Percentiles rank a stretch among this genome's conserved stretches.
phyloP scores from a whole-genome alignment of 352 stramenopile species.

The Globisporangium echinulatum region DNA sequence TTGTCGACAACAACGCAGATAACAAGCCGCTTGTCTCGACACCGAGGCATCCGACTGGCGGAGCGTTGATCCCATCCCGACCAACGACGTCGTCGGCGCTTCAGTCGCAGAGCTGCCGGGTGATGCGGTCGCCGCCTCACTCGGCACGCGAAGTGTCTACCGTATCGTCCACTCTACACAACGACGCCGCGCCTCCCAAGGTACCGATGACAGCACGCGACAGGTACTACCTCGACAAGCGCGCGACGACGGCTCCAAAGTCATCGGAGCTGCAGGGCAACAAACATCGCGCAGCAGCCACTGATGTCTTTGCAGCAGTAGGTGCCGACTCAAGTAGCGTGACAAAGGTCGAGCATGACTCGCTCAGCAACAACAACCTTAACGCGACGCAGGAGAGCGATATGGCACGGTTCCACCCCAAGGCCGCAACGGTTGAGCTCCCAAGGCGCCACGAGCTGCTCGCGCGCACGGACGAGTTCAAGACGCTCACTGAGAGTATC shows the following conservation, averaged over 20 bases:
- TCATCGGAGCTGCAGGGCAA: slow-evolving; percentile 7
- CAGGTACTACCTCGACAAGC: slow-evolving; percentile 52
- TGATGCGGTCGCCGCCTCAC: slow-evolving; percentile 8
- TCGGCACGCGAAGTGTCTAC: slow-evolving; percentile 13
- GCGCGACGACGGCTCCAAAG: slow-evolving; percentile 29
- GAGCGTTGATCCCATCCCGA: slow-evolving; percentile 40
- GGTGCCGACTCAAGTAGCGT: not conserved
- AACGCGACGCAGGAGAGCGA: not conserved
- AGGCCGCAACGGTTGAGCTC: slow-evolving; percentile 1
- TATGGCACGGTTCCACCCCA: slow-evolving; percentile 2
- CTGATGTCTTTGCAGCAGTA: not conserved
- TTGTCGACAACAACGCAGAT: not conserved
- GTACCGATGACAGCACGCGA: slow-evolving; percentile 56
- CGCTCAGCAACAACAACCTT: not conserved
- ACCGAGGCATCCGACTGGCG: slow-evolving; percentile 20
- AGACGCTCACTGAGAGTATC: slow-evolving; percentile 57
- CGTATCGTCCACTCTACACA: not conserved
- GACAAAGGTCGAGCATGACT: not conserved
- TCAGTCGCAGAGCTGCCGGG: slow-evolving; percentile 3
- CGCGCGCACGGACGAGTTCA: slow-evolving; percentile 34
- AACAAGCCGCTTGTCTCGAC: slow-evolving; percentile 27
- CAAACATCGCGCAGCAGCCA: not conserved
- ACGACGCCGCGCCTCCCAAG: slow-evolving; percentile 10
- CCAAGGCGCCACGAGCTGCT: slow-evolving; percentile 38
- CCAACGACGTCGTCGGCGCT: slow-evolving; percentile 28